A percentile compares a stretch with the other conserved stretches of the same genome.
These are phyloP conservation scores for Tolypocladium tundrense DNA, from an alignment of 2,329 filamentous ascomycete genomes.

Conservation along the genomic window DNA sequence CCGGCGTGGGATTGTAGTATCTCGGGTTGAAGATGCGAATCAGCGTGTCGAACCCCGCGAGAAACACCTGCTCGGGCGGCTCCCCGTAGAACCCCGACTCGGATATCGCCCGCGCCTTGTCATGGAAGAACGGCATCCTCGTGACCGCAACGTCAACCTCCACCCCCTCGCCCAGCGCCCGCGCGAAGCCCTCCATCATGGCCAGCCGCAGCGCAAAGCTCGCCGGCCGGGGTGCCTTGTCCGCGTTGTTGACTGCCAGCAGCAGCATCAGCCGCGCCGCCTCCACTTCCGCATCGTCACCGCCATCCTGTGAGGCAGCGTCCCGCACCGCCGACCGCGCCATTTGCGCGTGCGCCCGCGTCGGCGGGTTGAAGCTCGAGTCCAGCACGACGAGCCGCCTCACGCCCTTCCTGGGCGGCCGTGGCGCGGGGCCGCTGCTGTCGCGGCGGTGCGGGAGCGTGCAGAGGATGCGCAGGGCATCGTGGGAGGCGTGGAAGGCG, in stretches of 20 bases:
- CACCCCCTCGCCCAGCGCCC: conserved; percentile 30
- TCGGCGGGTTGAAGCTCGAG: conserved; percentile 61
- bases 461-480: conserved; percentile 35
- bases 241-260: conserved; percentile 54
- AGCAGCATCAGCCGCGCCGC: conserved; percentile 42
- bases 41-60: conserved; percentile 68
- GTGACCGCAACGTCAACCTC: conserved; percentile 60
- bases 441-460: conserved; percentile 19
- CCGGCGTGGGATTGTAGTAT: conserved; percentile 44
- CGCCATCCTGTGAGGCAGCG: not conserved
- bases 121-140: conserved; percentile 61
- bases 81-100: conserved; percentile 29
- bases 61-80: conserved; percentile 48
- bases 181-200: conserved; percentile 62
- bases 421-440: conserved; percentile 6
- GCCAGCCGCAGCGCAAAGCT: conserved; percentile 55
- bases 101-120: conserved; percentile 54
- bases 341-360: conserved; percentile 49
- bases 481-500: conserved; percentile 31
- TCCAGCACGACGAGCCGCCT: conserved; percentile 46
- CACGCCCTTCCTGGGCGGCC: conserved; percentile 10
- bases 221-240: conserved; percentile 57
- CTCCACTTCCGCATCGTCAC: conserved; percentile 6
- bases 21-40: conserved; percentile 62
- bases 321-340: conserved; percentile 34